These are phyloP conservation scores for Lactarius hatsudake DNA, from an alignment of 768 basidiomycete species.

Conservation along the genomic window DNA sequence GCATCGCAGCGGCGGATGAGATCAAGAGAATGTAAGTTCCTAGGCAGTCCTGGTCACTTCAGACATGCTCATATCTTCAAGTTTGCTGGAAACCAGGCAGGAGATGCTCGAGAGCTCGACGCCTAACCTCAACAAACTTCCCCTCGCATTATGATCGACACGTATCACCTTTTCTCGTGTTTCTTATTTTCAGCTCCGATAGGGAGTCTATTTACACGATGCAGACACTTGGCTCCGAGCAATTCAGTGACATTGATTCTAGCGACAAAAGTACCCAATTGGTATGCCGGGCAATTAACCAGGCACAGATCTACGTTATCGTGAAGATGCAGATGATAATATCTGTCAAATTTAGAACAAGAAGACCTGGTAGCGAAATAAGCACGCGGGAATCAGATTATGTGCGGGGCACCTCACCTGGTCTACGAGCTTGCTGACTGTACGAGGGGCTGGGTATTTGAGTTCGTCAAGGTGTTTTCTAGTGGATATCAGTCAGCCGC, in stretches of 20 bases:
- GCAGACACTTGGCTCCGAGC: neutral
- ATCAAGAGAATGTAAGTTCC: slow-evolving; percentile 59
- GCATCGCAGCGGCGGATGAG: slow-evolving; percentile 57
- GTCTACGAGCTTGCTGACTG: slow-evolving; percentile 91
- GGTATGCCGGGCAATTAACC: neutral
- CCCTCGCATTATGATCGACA: neutral
- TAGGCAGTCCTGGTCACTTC: slow-evolving; percentile 6
- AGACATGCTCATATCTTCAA: slow-evolving; percentile 30
- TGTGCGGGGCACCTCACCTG: slow-evolving; percentile 49
- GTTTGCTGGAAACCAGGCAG: slow-evolving; percentile 59
- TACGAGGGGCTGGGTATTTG: slow-evolving; percentile 81
- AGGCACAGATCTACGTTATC: neutral
- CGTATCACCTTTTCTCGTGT: neutral
- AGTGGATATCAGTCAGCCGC: slow-evolving; percentile 20
- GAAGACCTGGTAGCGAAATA: slow-evolving; percentile 38
- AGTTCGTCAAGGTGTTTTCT: slow-evolving; percentile 90
- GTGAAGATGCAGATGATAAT: neutral
- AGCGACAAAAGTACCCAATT: neutral
- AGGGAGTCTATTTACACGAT: neutral
- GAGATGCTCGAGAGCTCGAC: slow-evolving; percentile 62
- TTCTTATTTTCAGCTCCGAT: neutral
- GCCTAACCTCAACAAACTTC: slow-evolving; percentile 37
- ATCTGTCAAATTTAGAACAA: slow-evolving; percentile 35
- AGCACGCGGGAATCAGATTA: slow-evolving; percentile 18
- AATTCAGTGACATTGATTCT: neutral